Conservation (phyloP, 225 moss, liverwort and hornwort genomes). For the Pseudoscleropodium purum region DNA sequence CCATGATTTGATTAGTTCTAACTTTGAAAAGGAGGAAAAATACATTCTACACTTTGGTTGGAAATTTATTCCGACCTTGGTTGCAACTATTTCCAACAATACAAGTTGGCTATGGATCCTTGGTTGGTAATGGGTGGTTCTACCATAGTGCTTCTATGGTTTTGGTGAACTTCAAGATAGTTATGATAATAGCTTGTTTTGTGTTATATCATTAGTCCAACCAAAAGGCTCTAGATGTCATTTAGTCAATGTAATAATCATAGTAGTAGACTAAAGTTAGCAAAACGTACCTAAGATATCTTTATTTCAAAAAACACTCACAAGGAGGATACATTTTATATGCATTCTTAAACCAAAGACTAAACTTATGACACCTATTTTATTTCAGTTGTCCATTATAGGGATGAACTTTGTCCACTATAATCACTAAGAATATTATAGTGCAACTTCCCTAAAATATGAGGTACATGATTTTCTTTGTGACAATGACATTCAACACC, state of each 20-base stretch:
- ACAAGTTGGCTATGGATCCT: too few relatives aligned
- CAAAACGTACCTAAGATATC: neutral
- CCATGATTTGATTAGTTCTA: too few relatives aligned
- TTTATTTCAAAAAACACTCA: neutral
- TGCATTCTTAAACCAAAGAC: neutral
- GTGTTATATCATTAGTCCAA: rapidly evolving
- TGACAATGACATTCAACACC: neutral
- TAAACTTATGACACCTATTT: rapidly evolving
- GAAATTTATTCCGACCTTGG: too few relatives aligned
- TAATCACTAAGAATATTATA: rapidly evolving
- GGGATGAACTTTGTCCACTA: rapidly evolving
- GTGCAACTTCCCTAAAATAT: neutral
- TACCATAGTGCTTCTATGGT: too few relatives aligned
- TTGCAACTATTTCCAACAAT: too few relatives aligned
- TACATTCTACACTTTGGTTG: too few relatives aligned
- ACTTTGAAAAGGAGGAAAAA: too few relatives aligned
- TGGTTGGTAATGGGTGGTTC: too few relatives aligned
- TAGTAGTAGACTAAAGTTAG: neutral
- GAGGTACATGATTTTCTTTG: neutral
- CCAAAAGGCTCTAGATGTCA: neutral
- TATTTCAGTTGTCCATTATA: rapidly evolving
- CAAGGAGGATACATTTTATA: rapidly evolving
- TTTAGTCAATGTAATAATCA: neutral
- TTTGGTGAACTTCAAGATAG: neutral
- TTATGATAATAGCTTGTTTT: neutral